Conservation (phyloP, 2,329 filamentous ascomycete species). For the Trichoderma gracile region DNA sequence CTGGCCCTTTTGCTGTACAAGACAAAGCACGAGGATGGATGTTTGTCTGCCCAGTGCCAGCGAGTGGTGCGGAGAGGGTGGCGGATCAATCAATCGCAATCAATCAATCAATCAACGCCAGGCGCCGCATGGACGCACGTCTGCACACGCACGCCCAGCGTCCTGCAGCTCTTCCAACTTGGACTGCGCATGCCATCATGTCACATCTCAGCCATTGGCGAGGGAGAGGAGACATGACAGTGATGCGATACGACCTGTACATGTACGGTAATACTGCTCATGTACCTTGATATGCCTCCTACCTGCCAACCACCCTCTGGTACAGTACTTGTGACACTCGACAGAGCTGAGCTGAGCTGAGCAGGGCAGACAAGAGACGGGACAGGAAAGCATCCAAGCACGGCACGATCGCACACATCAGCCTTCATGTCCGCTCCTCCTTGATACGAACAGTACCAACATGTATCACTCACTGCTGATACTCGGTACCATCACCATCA, state of each 20-base stretch:
- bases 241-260: background rate
- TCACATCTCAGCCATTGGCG: constrained; percentile 11
- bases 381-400: background rate
- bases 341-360: background rate
- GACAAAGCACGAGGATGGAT: background rate
- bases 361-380: background rate
- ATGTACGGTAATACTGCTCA: background rate
- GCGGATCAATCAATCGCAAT: constrained; percentile 25
- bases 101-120: constrained; percentile 24
- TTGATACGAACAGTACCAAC: background rate
- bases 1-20: background rate
- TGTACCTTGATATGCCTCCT: background rate
- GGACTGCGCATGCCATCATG: constrained; percentile 25
- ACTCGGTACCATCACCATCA: no score
- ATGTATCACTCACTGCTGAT: background rate
- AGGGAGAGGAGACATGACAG: background rate
- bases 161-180: constrained; percentile 19
- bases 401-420: background rate
- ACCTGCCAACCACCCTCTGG: background rate
- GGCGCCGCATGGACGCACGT: constrained; percentile 19
- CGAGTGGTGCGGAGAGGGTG: constrained; percentile 26
- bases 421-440: no score
- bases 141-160: constrained; percentile 16
- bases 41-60: constrained; percentile 21
- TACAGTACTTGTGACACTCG: background rate